These are phyloP conservation scores for Sclerotinia borealis DNA, from an alignment of 2,329 filamentous ascomycete species.

Conservation along the genomic window DNA sequence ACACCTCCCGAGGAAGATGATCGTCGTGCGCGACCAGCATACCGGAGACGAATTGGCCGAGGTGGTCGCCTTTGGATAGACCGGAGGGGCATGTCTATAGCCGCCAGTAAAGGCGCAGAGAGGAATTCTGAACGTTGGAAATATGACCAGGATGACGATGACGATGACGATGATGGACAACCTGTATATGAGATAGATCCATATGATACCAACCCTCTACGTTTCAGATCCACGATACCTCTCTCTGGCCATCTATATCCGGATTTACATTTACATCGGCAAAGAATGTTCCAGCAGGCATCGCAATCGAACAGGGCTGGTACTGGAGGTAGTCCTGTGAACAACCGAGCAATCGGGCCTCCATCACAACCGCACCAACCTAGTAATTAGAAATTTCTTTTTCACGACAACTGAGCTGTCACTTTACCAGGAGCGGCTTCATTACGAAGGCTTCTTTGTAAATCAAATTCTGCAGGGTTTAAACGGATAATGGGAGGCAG, in stretches of 20 bases:
- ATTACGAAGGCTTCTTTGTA: constrained; percentile 21
- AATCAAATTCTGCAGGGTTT: constrained; percentile 23
- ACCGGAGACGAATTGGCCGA: constrained; percentile 77
- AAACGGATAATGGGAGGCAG: constrained; percentile 19
- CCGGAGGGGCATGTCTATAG: constrained; percentile 61
- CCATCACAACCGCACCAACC: constrained; percentile 16
- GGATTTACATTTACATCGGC: constrained; percentile 23
- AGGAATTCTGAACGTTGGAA: constrained; percentile 66
- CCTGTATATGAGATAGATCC: constrained; percentile 72
- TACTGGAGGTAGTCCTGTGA: constrained; percentile 20
- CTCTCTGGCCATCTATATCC: constrained; percentile 26
- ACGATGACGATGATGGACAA: constrained; percentile 74
- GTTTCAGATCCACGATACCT: constrained; percentile 47
- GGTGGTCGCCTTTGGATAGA: constrained; percentile 85
- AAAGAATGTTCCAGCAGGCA: constrained; percentile 18
- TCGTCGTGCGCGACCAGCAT: constrained; percentile 48
- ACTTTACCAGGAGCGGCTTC: constrained; percentile 8
- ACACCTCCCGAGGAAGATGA: constrained; percentile 31
- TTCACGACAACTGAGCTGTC: constrained; percentile 16
- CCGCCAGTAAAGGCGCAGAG: constrained; percentile 41
- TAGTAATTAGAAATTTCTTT: constrained; percentile 19
- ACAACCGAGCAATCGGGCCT: constrained; percentile 21
- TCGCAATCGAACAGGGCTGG: constrained; percentile 1
- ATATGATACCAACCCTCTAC: constrained; percentile 52
- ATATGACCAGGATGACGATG: constrained; percentile 80